Evolutionary conservation across 2,329 filamentous ascomycete genomes (phyloP), one percentile per base, ranked within the genome.

Genomic region (Fusarium sp.): DNA sequence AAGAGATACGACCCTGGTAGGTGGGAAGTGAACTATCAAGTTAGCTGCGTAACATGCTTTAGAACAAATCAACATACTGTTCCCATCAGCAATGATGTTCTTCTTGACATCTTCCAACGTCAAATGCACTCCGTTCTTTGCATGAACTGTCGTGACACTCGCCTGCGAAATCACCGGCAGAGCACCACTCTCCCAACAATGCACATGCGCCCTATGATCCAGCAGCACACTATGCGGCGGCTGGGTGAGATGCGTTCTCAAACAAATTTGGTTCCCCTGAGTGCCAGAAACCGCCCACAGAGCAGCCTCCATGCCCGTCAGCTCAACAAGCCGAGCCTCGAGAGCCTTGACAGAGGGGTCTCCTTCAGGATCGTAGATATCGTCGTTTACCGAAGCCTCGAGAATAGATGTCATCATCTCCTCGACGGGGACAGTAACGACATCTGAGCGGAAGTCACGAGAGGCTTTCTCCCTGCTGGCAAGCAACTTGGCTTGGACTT

Each of bases 191-290:
- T 91, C 89, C 76, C 87, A 91, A 60, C 90, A 87, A 69, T 93
- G 84, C 70, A 97, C 92, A 81, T 97, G 95, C 5, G 90, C 89
- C 30, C 93, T 88, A 72, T 90, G 85, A 80, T 97, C 94, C 77
- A 79, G 55, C 38, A 79, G 60, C 5, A 79, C 77, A 14, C 70
- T 74, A 53, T 79, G 77, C 13, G 78, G 78, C 8, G 78, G 78
- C 48, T 79, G 78, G 4, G 76, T 77, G 6, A 79, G 76, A 55
- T 79, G 78, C 18, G 75, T 78, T 26, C 78, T 57, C n/a, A 79
- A 50, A 53, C 77, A 79, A 26, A 79, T 73, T 56, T 79, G 78
- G 45, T 79, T 79, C 17, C 78, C 78, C 58, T 77, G 76, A 5
- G 78, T 79, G 20, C 77, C 78, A 4, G 78, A 79, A 24, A 78